Conservation (phyloP, 495 filamentous ascomycete genomes). For the Bacidia rubella region DNA sequence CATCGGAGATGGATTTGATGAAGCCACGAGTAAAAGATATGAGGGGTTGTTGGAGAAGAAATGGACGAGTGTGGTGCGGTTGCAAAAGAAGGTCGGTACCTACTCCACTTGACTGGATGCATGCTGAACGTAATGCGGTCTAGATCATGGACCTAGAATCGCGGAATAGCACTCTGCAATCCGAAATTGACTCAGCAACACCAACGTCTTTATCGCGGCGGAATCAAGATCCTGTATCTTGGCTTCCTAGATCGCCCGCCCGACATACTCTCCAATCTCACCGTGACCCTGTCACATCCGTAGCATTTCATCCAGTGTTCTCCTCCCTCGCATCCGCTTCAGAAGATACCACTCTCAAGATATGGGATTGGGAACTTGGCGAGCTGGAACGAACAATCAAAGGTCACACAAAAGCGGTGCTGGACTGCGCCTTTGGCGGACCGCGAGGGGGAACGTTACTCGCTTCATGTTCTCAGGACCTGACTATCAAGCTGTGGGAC, state of each 20-base stretch:
- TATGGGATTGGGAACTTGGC: slow-evolving; percentile 97
- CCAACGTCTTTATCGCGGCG: slow-evolving; percentile 63
- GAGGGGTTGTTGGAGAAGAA: slow-evolving; percentile 86
- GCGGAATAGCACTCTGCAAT: slow-evolving; percentile 53
- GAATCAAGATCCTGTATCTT: slow-evolving; percentile 73
- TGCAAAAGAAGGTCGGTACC: slow-evolving; percentile 73
- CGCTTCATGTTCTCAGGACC: slow-evolving; percentile 77
- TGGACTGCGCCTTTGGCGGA: slow-evolving; percentile 86
- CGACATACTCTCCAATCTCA: slow-evolving; percentile 79
- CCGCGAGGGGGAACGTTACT: slow-evolving; percentile 74
- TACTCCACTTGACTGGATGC: neutral
- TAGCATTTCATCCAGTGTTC: slow-evolving; percentile 92
- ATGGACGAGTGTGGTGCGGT: slow-evolving; percentile 81
- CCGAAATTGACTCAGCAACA: slow-evolving; percentile 74
- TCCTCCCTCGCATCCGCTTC: slow-evolving; percentile 85
- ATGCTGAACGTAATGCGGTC: slow-evolving; percentile 7
- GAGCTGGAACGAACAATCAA: slow-evolving; percentile 87
- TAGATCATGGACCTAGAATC: slow-evolving; percentile 93
- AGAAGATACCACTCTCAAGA: slow-evolving; percentile 87
- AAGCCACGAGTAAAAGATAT: slow-evolving; percentile 71
- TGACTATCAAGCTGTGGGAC: slow-evolving; percentile 96
- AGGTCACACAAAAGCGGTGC: slow-evolving; percentile 79
- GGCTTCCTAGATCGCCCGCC: slow-evolving; percentile 72
- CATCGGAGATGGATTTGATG: slow-evolving; percentile 45
- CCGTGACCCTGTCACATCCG: slow-evolving; percentile 64